Base-by-base conservation (phyloP, 768 basidiomycete genomes). In the Lactarius hatsudake region DNA sequence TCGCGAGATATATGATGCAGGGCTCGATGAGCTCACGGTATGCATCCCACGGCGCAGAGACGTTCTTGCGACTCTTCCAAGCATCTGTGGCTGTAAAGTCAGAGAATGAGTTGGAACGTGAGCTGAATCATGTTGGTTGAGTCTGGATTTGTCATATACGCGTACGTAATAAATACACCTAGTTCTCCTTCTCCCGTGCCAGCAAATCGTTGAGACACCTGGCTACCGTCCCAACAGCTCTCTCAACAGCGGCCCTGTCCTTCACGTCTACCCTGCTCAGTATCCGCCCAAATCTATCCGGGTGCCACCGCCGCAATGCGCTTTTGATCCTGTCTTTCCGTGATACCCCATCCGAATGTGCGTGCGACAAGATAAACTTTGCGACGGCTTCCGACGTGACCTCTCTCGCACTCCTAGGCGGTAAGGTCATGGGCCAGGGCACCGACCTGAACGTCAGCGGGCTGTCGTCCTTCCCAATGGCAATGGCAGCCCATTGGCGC, bases 281-380 rank as follows among this genome's bases (percentile, higher is more conserved):
- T 53, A 89, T 68, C 45, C 88, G 78, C 64, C 83, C 77, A 78
- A 92, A 92, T 55, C 89, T 79, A 75, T 93, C 91, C 3, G 91
- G 92, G 73, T 94, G 91, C 90, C 90, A 93, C 53, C 89, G 81
- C 26, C 89, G 82, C 75, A 89, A 82, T 0, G 88, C 90, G 32
- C 76, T 79, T 56, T 86, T 83, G 66, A 91, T 82, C 65, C 89
- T 81, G 63, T 91, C 89, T 74, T 86, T 90, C 68, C 80, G 81
- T 43, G 86, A 79, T 69, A 84, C 81, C 10, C 78, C 79, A 65
- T 77, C 76, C 17, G 89, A 90, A 75, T 92, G 90, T 18, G 79
- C 68, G n/a, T 83, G 80, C 28, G 88, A 89, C 48, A 90, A 76
- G 55, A 94, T 77, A 74, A 93, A 91, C 58, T 74, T 73, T 23